A percentile compares a stretch with the other conserved stretches of the same genome.
phyloP scores from a whole-genome alignment of 2,329 filamentous ascomycete species.

The Hypoxylon sp. region DNA sequence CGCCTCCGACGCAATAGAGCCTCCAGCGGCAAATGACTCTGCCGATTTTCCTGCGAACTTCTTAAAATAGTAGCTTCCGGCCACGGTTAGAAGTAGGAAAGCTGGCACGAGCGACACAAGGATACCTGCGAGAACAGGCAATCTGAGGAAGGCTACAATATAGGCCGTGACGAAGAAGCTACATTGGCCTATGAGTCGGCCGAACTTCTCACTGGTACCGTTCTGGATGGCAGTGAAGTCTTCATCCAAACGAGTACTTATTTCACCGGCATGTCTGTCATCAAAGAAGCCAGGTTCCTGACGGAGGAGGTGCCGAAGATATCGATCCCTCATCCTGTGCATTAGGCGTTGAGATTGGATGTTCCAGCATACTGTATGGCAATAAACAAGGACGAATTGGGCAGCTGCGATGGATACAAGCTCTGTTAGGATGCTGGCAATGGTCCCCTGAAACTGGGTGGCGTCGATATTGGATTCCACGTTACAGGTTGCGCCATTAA shows the following conservation, averaged over 20 bases:
- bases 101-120: slow-evolving; percentile 74
- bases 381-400: slow-evolving; percentile 74
- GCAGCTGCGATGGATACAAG: slow-evolving; percentile 76
- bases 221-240: slow-evolving; percentile 77
- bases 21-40: slow-evolving; percentile 69
- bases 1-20: slow-evolving; percentile 74
- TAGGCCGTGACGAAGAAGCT: slow-evolving; percentile 79
- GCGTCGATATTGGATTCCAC: slow-evolving; percentile 44
- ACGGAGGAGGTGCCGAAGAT: slow-evolving; percentile 70
- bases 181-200: slow-evolving; percentile 72
- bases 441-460: slow-evolving; percentile 56
- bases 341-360: slow-evolving; percentile 74
- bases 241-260: slow-evolving; percentile 73
- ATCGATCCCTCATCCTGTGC: slow-evolving; percentile 72
- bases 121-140: slow-evolving; percentile 74
- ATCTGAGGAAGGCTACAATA: slow-evolving; percentile 76
- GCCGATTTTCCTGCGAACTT: slow-evolving; percentile 67
- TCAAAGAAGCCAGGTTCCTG: slow-evolving; percentile 77
- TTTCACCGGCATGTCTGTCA: slow-evolving; percentile 72
- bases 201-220: slow-evolving; percentile 79
- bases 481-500: slow-evolving; percentile 64
- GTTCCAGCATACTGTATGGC: slow-evolving; percentile 74
- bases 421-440: slow-evolving; percentile 71
- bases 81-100: slow-evolving; percentile 71
- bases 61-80: slow-evolving; percentile 68